Evolutionary conservation across 2,329 filamentous ascomycete genomes (phyloP), one percentile per base, ranked within the genome.

Genomic region (Fusarium torreyae): DNA sequence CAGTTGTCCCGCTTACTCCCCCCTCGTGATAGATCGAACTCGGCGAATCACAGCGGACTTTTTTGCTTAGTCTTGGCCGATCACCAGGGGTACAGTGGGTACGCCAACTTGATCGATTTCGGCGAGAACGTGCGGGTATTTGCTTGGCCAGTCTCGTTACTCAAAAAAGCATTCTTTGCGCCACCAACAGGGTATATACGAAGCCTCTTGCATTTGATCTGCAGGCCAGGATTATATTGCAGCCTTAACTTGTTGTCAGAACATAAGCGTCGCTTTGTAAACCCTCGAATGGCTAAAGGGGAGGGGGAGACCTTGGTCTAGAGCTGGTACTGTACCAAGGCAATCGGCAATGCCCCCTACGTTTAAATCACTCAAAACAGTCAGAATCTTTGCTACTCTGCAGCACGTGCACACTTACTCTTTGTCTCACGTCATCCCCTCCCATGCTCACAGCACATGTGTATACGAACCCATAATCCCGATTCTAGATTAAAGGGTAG

Each of bases 171-270:
- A 52, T 48, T 42, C 24, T 15, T 52, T 53, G 31, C 62, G 62
- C 62, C 62, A 65, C 62, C 7, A 54, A n/a, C 62, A 66, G 46
- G 62, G 62, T 60, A 40, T 44, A 65, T 65, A 65, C 62, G 62
- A 65, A 65, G 42, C 18, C 31, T 49, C 62, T 66, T 65, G 62
- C 62, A 60, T 65, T 36, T 33, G 62, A 66, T 65, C 46, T 66
- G 53, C 60, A 45, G 13, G 13, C 22, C 22, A 22, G 22, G 22
- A 26, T 43, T 39, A 43, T 50, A 43, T 50, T 44, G 60, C 36
- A 65, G 46, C 45, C 45, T 65, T 36, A 34, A 43, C 22, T 59
- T 46, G 46, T 26, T 28, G 42, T 26, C 38, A 38, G 6, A 48
- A 8, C 28, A 40, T 43, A 36, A 15, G 18, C 45, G n/a, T 22